Percentiles rank a stretch among this genome's conserved stretches.
Conservation (phyloP, 2,329 filamentous ascomycete species). For the Aspergillus sp. region DNA sequence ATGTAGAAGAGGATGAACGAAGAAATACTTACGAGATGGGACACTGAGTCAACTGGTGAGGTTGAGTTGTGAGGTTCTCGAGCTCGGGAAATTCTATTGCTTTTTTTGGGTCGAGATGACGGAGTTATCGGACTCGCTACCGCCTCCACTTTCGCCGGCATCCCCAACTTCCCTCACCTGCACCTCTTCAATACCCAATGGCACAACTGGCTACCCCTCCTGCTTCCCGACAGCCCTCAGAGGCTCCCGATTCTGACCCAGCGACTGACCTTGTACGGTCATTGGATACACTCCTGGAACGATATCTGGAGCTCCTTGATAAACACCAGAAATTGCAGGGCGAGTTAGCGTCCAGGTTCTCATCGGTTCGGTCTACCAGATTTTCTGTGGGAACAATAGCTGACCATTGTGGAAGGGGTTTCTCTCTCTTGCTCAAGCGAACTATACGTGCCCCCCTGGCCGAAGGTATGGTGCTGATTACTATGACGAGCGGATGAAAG, state of each 20-base stretch:
- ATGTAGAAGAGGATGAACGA: neutral
- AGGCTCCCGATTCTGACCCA: constrained; percentile 28
- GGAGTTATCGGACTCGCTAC: constrained; percentile 41
- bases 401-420: constrained; percentile 45
- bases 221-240: constrained; percentile 37
- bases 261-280: constrained; percentile 35
- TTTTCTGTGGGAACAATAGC: neutral
- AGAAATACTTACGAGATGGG: constrained; percentile 11
- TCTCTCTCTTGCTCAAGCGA: constrained; percentile 53
- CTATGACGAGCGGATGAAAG: constrained; percentile 58
- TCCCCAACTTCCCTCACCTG: neutral
- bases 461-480: constrained; percentile 54
- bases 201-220: constrained; percentile 41
- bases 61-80: constrained; percentile 5
- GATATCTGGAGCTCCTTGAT: constrained; percentile 50
- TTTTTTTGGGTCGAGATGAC: constrained; percentile 37
- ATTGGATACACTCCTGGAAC: constrained; percentile 47
- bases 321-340: constrained; percentile 47
- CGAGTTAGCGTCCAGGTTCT: constrained; percentile 42
- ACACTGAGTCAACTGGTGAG: constrained; percentile 10
- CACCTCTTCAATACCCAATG: constrained; percentile 26
- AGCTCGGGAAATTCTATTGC: constrained; percentile 42
- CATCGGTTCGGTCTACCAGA: constrained; percentile 39
- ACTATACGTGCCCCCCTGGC: constrained; percentile 51
- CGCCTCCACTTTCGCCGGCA: constrained; percentile 26